Evolutionary conservation across 306 rosid species (phyloP).

Genomic region (Casuarina cunninghamiana): DNA sequence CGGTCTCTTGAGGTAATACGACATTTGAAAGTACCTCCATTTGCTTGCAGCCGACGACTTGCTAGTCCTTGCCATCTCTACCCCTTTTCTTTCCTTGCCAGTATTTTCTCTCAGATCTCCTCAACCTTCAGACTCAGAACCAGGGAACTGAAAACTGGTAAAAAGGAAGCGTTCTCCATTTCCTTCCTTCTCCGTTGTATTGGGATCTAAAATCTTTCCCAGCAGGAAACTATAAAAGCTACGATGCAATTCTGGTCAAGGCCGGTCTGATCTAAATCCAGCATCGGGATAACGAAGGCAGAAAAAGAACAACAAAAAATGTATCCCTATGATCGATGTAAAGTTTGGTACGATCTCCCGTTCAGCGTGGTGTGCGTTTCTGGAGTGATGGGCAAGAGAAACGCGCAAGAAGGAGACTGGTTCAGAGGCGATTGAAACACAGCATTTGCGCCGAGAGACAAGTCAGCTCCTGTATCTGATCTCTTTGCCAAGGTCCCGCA

Average conservation of each 20-base stretch:
- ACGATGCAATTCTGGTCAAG: background rate
- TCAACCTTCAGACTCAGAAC: constrained; percentile 17
- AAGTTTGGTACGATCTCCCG: constrained; percentile 1
- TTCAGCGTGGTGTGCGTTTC: constrained; percentile 34
- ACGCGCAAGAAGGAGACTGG: background rate
- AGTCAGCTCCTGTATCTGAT: too few relatives aligned
- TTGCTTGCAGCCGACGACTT: constrained; percentile 55
- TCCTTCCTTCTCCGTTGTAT: background rate
- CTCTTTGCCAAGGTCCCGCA: too few relatives aligned
- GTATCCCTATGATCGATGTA: too few relatives aligned
- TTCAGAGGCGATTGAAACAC: too few relatives aligned
- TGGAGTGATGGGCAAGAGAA: background rate
- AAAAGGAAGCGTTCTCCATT: background rate
- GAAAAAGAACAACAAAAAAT: background rate
- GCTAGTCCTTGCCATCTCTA: constrained; percentile 62
- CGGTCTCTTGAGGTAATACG: constrained; percentile 88
- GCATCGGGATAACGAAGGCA: background rate
- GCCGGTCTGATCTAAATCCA: background rate
- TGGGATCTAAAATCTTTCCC: background rate
- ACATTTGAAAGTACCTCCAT: constrained; percentile 74
- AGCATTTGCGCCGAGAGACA: too few relatives aligned
- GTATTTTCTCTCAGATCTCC: constrained; percentile 20
- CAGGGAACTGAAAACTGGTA: constrained; percentile 14
- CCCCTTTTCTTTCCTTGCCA: background rate
- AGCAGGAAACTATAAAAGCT: background rate